Base-by-base conservation (phyloP, 2,329 filamentous ascomycete genomes). In the Alternaria angustiovoidea region DNA sequence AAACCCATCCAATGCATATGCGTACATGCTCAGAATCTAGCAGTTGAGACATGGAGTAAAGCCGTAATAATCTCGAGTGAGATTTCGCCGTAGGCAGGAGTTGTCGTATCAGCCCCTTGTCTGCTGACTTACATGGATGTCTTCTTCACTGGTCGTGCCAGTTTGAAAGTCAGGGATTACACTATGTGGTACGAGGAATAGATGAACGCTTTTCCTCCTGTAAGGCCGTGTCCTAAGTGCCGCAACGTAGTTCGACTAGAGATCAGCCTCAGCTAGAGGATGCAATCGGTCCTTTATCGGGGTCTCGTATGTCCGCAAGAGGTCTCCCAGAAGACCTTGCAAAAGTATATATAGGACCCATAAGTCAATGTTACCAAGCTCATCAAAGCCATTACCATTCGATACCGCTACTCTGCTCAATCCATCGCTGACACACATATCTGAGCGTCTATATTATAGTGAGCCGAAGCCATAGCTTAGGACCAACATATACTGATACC, bases 61-160 rank as follows among this genome's bases (percentile, higher is more conserved):
- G n/a, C n/a, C n/a, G n/a, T n/a, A n/a, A n/a, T n/a, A n/a, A n/a
- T 26, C 0, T 2, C 24, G 24, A 26, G 24, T 26, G 7, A 7
- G 0, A 26, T 7, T 2, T 26, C 0, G 1, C 24, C 7, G 24
- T 26, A 7, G 5, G 34, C 12, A 16, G 12, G 0, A 36, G 12
- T 0, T 16, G n/a, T n/a, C n/a, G n/a, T n/a, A n/a, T n/a, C n/a
- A n/a, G n/a, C n/a, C n/a, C n/a, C n/a, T n/a, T n/a, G n/a, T n/a
- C n/a, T n/a, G n/a, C n/a, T n/a, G n/a, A n/a, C n/a, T n/a, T n/a
- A 18, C 18, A 18, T 18, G 12, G 2, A 16, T 36, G 11, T 7
- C 34, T 36, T n/a, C 14, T 16, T 14, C 12, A 14, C 14, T 36
- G 1, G 1, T 36, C 14, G 14, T 16, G 14, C 9, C 1, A 12